A percentile compares a stretch with the other conserved stretches of the same genome.
phyloP scores from a whole-genome alignment of 192 early-diverging fungal genomes.

The Dissophora ornata region DNA sequence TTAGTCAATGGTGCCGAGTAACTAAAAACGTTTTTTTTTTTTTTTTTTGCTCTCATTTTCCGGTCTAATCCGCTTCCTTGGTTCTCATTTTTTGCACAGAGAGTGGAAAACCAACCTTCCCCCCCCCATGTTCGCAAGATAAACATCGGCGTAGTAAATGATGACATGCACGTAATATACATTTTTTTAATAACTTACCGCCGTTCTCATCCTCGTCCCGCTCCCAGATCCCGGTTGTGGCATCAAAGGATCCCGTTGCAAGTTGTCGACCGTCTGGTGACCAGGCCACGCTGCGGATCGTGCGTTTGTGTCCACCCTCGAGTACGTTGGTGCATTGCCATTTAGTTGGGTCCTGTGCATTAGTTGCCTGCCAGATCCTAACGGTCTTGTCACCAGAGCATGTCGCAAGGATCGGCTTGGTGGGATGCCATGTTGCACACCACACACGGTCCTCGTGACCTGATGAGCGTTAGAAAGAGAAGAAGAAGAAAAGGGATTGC shows the following conservation, averaged over 20 bases:
- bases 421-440: conserved; percentile 88
- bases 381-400: conserved; percentile 92
- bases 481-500: too few relatives aligned
- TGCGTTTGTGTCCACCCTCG: conserved; percentile 91
- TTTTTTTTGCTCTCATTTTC: conserved; percentile 5
- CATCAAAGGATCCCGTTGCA: conserved; percentile 94
- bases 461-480: conserved; percentile 10
- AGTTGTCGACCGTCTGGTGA: conserved; percentile 76
- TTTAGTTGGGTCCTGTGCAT: conserved; percentile 52
- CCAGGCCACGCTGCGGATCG: conserved; percentile 90
- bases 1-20: not conserved
- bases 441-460: conserved; percentile 89
- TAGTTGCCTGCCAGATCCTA: conserved; percentile 79
- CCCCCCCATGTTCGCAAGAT: too few relatives aligned
- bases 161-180: too few relatives aligned
- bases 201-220: conserved; percentile 64
- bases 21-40: too few relatives aligned
- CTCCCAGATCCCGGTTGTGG: conserved; percentile 93
- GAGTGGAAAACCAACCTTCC: too few relatives aligned
- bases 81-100: too few relatives aligned
- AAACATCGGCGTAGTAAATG: too few relatives aligned
- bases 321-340: conserved; percentile 82
- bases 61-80: conserved; percentile 21
- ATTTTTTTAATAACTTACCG: conserved; percentile 17
- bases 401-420: conserved; percentile 77